These are phyloP conservation scores for Kazachstania africana DNA, from an alignment of 805 yeast species.

Conservation along the genomic window DNA sequence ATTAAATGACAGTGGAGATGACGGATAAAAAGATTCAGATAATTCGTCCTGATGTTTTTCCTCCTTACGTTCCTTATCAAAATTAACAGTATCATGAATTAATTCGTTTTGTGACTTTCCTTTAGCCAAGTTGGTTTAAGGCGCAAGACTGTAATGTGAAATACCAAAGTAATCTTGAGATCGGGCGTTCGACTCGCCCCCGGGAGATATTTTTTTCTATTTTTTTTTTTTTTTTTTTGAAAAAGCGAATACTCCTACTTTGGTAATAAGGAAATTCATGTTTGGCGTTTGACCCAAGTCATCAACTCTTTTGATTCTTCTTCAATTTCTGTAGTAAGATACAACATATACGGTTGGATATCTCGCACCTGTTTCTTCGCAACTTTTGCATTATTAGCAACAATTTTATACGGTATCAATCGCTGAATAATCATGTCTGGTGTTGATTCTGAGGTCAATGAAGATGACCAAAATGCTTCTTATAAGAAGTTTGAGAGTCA, in stretches of 20 bases:
- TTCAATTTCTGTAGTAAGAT: not conserved
- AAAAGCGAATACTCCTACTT: not conserved
- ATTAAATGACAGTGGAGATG: too few relatives aligned
- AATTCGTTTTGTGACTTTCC: too few relatives aligned
- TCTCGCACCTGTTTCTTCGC: too few relatives aligned
- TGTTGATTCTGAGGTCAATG: not conserved
- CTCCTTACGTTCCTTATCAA: too few relatives aligned
- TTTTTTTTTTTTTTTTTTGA: not conserved
- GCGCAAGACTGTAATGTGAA: slow-evolving; percentile 6
- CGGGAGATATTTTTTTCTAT: slow-evolving; percentile 5
- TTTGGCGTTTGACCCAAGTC: slow-evolving; percentile 31
- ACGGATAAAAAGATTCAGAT: too few relatives aligned
- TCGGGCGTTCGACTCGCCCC: slow-evolving; percentile 14
- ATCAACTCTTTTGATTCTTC: slow-evolving; percentile 25
- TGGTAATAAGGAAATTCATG: not conserved
- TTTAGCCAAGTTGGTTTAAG: slow-evolving; percentile 4
- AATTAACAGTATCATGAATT: too few relatives aligned
- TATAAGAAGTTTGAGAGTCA: slow-evolving; percentile 33
- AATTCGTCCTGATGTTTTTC: too few relatives aligned
- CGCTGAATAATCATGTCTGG: slow-evolving; percentile 29
- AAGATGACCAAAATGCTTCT: not conserved
- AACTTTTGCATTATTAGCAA: not conserved
- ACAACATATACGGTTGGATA: not conserved
- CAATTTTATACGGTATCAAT: not conserved
- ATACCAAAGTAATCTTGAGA: slow-evolving; percentile 5